Evolutionary conservation across 257 asterid genomes (phyloP).

Genomic region (Mentha longifolia): DNA sequence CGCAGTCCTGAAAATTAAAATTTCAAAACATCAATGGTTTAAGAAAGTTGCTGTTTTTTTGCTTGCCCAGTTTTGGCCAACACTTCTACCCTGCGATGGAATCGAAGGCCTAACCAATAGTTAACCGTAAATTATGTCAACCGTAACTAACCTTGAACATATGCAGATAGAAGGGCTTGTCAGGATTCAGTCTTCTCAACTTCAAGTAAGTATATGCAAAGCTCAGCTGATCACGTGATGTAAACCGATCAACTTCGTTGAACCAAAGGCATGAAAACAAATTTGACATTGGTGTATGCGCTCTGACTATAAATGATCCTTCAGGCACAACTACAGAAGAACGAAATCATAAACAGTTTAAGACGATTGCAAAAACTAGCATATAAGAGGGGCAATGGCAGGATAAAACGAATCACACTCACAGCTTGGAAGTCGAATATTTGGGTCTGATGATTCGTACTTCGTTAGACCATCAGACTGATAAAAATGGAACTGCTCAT

Average conservation of each 20-base stretch:
- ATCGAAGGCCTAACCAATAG: no score
- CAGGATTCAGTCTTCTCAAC: slow-evolving; percentile 74
- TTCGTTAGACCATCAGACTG: slow-evolving; percentile 87
- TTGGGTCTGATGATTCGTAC: slow-evolving; percentile 71
- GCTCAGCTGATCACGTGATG: slow-evolving; percentile 95
- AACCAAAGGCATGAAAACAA: slow-evolving; percentile 96
- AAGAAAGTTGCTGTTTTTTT: no score
- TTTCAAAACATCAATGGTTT: background rate
- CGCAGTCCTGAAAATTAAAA: slow-evolving; percentile 50
- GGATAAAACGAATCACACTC: slow-evolving; percentile 41
- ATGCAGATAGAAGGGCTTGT: slow-evolving; percentile 56
- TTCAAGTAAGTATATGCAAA: slow-evolving; percentile 87
- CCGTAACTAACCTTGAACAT: slow-evolving; percentile 92
- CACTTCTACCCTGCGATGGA: no score
- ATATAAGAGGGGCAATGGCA: slow-evolving; percentile 23
- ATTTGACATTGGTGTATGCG: slow-evolving; percentile 89
- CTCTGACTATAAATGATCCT: slow-evolving; percentile 92
- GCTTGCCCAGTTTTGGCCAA: no score
- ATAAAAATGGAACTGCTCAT: slow-evolving; percentile 78
- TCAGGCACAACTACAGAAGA: slow-evolving; percentile 74
- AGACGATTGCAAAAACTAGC: slow-evolving; percentile 10
- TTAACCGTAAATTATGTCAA: no score
- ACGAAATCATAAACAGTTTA: slow-evolving; percentile 19
- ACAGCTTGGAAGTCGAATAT: slow-evolving; percentile 79
- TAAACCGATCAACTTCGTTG: slow-evolving; percentile 84